Evolutionary conservation across 805 yeast species (phyloP), one percentile per base, ranked within the genome.

Genomic region (Hagleromyces aurorensis): DNA sequence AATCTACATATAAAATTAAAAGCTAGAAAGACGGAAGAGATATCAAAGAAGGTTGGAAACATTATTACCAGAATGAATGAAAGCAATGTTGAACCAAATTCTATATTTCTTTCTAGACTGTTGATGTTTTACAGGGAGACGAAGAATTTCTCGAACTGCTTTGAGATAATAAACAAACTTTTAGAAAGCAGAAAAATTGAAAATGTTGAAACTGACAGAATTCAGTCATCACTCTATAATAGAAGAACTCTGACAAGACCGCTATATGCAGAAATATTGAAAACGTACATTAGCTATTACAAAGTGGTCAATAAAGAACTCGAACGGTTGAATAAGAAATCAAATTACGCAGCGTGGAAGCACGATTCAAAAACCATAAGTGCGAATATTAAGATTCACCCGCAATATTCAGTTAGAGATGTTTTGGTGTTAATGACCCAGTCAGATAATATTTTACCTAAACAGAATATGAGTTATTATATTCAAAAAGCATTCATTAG

Each of bases 101-200:
- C 67, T 1, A 50, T 51, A 1, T 46, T 67, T 9, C 51, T 68
- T 4, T 53, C 62, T 5, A 64, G 61, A 33, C 40, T 69, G 7
- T 30, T 69, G 4, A 40, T 38, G 7, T 57, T 59, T 10, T 62
- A 59, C 26, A 30, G 43, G 6, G 47, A 46, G 10, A 40, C 41
- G 9, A 48, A 50, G 19, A 42, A 58, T 19, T 57, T 50, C 23
- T 44, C 48, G 4, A 46, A 47, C 11, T 56, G 63, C 4, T 46
- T 62, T 8, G 33, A 41, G 10, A 51, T 59, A 16, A 55, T 65
- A 23, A 59, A 66, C 28, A 34, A 30, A 4, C 22, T 60, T 0
- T 24, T 59, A 7, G 16, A 38, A 7, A 15, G 37, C 4, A 39
- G 45, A n/a, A 43, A 43, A 23, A 25, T 38, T 4, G 44, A 40